phyloP scores from a whole-genome alignment of 2,329 filamentous ascomycete genomes.

The Aspergillus floridensis region DNA sequence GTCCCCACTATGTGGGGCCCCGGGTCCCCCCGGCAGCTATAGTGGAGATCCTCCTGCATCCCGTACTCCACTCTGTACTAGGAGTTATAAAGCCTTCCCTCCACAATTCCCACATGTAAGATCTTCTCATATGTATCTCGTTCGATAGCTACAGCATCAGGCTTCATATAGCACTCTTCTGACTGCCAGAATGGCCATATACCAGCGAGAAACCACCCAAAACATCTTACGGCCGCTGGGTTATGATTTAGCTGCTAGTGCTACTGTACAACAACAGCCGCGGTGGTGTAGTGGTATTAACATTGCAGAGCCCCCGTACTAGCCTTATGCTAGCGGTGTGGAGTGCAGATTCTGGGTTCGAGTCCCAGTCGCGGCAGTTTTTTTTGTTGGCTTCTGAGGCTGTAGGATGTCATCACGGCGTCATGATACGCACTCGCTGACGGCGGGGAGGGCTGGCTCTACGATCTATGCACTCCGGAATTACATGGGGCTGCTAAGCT shows the following conservation, averaged over 20 bases:
- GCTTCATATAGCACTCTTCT: background rate
- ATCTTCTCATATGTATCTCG: background rate
- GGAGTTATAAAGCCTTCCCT: background rate
- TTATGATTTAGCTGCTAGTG: background rate
- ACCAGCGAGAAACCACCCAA: background rate
- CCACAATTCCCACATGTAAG: background rate
- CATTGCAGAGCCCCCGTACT: background rate
- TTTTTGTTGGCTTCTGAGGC: background rate
- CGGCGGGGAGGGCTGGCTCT: too few species aligned
- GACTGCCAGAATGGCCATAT: background rate
- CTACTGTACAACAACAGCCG: background rate
- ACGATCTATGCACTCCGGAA: too few species aligned
- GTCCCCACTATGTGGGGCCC: too few species aligned
- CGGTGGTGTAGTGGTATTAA: background rate
- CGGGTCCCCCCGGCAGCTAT: too few species aligned
- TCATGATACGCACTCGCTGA: background rate
- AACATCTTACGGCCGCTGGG: background rate
- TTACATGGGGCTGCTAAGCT: too few species aligned
- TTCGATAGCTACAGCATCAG: background rate
- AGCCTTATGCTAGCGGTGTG: background rate
- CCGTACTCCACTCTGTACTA: background rate
- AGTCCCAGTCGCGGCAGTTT: background rate
- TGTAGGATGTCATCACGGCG: background rate
- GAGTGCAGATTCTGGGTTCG: background rate
- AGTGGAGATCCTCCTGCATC: too few species aligned